Percentiles rank a stretch among this genome's conserved stretches.
phyloP scores from a whole-genome alignment of 805 yeast genomes.

The Wickerhamomyces rabaulensis region DNA sequence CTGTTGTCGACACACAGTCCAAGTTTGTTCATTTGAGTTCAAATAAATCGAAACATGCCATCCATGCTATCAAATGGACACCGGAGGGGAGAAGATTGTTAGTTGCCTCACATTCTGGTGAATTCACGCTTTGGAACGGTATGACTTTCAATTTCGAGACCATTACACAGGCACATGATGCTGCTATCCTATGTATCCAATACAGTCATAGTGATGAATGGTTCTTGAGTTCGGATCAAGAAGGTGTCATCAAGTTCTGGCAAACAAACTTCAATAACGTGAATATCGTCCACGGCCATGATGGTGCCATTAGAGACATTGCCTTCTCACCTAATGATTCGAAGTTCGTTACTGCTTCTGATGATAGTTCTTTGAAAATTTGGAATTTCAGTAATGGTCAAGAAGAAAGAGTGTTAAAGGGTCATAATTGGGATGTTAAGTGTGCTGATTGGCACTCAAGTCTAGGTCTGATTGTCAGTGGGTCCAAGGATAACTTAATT shows the following conservation, averaged over 20 bases:
- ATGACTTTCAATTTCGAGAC: constrained; percentile 93
- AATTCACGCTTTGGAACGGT: constrained; percentile 96
- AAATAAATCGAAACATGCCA: constrained; percentile 88
- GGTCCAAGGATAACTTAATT: constrained; percentile 90
- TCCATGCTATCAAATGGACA: constrained; percentile 90
- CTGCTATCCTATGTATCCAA: constrained; percentile 71
- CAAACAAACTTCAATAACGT: constrained; percentile 97
- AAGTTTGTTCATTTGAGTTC: constrained; percentile 88
- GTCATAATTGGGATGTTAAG: constrained; percentile 99
- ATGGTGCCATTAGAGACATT: constrained; percentile 80
- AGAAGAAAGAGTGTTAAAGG: constrained; percentile 74
- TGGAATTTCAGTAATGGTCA: constrained; percentile 91
- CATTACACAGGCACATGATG: constrained; percentile 97
- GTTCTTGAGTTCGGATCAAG: constrained; percentile 91
- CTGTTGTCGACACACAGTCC: constrained; percentile 59
- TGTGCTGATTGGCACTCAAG: constrained; percentile 95
- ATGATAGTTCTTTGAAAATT: constrained; percentile 83
- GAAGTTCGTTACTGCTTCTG: constrained; percentile 90
- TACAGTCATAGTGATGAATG: constrained; percentile 92
- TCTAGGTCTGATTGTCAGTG: constrained; percentile 81
- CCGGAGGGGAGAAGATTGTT: constrained; percentile 91
- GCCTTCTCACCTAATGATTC: constrained; percentile 88
- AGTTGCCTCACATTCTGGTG: constrained; percentile 91
- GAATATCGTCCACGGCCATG: constrained; percentile 69
- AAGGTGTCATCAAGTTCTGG: constrained; percentile 91